Evolutionary conservation across 2,329 filamentous ascomycete species (phyloP).

Genomic region (Didymellaceae sp.): DNA sequence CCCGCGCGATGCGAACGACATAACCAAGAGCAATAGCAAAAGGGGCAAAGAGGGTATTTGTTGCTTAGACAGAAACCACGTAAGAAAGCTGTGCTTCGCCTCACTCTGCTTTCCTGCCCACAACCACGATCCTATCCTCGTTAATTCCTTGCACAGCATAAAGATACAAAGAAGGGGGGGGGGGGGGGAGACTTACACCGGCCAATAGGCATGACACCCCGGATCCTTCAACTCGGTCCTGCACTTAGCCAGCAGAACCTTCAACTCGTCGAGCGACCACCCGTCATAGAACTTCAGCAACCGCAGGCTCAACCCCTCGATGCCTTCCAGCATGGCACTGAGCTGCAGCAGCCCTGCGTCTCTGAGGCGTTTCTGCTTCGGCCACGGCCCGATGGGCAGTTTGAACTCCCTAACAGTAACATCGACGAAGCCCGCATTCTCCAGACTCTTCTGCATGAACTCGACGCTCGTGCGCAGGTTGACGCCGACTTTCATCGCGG

Average conservation of each 20-base stretch:
- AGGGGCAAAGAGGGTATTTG: too few relatives aligned
- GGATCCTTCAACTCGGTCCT: conserved; percentile 36
- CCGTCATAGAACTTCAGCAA: conserved; percentile 32
- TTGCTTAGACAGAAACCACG: neutral
- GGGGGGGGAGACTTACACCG: conserved; percentile 29
- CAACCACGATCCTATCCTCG: conserved; percentile 5
- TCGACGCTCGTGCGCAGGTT: conserved; percentile 22
- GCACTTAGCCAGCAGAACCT: conserved; percentile 45
- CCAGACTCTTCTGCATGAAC: conserved; percentile 31
- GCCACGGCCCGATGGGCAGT: conserved; percentile 32
- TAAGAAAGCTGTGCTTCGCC: neutral
- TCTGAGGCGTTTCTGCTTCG: conserved; percentile 26
- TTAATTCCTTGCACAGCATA: neutral
- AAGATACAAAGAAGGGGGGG: neutral
- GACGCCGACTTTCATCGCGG: conserved; percentile 30
- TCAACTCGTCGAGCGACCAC: conserved; percentile 35
- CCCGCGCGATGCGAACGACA: too few relatives aligned
- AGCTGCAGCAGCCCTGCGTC: conserved; percentile 36
- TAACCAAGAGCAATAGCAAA: too few relatives aligned
- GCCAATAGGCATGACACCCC: conserved; percentile 39
- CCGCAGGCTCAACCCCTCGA: conserved; percentile 34
- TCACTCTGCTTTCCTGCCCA: conserved; percentile 4
- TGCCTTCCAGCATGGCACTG: conserved; percentile 38
- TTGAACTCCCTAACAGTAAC: conserved; percentile 27
- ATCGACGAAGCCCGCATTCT: conserved; percentile 31